phyloP scores from a whole-genome alignment of 2,329 filamentous ascomycete species.

The Onygenales sp. region DNA sequence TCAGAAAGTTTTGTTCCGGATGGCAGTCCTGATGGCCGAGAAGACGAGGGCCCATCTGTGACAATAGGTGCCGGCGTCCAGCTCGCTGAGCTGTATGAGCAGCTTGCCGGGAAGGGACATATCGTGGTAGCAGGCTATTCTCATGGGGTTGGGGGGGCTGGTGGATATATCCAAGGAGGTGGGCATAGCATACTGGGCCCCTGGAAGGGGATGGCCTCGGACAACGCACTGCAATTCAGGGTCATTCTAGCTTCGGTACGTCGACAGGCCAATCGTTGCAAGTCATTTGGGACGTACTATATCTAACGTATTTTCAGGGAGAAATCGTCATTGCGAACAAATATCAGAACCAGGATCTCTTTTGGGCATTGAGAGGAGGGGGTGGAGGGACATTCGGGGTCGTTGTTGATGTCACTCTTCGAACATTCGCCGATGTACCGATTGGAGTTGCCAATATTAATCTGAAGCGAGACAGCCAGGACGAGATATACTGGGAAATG shows the following conservation, averaged over 20 bases:
- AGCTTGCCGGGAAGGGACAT: constrained; percentile 36
- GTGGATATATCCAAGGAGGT: constrained; percentile 52
- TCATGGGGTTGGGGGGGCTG: constrained; percentile 48
- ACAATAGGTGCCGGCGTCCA: constrained; percentile 47
- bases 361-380: constrained; percentile 54
- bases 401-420: constrained; percentile 45
- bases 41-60: constrained; percentile 36
- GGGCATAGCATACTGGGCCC: constrained; percentile 48
- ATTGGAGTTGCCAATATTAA: not conserved
- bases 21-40: constrained; percentile 27
- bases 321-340: constrained; percentile 38
- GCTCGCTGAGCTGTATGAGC: constrained; percentile 40
- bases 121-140: constrained; percentile 47
- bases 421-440: not conserved
- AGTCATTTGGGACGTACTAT: not conserved
- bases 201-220: constrained; percentile 48
- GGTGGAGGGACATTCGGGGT: constrained; percentile 51
- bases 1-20: constrained; percentile 30
- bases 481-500: not conserved
- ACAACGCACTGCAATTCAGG: constrained; percentile 48
- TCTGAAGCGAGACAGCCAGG: not conserved
- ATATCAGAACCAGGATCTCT: constrained; percentile 45
- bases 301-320: constrained; percentile 22
- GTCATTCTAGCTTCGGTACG: constrained; percentile 44
- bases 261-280: constrained; percentile 29